These are phyloP conservation scores for Paraphoma chrysanthemicola DNA, from an alignment of 2,329 filamentous ascomycete species.

Conservation along the genomic window DNA sequence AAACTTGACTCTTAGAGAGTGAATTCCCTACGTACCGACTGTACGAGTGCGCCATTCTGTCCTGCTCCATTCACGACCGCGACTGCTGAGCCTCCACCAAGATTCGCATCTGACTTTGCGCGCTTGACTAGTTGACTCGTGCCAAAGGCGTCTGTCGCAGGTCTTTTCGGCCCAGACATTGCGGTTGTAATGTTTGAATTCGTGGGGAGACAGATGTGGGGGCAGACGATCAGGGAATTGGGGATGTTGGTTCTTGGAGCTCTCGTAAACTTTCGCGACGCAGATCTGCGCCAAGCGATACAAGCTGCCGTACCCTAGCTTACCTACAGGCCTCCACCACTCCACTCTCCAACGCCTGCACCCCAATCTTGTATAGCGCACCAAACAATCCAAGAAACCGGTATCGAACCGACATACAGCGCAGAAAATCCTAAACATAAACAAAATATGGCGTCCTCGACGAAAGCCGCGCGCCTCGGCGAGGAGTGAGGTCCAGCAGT, in stretches of 20 bases:
- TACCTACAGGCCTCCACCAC: background rate
- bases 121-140: slow-evolving; percentile 86
- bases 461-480: slow-evolving; percentile 72
- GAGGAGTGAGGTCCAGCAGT: slow-evolving; percentile 69
- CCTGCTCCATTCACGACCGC: slow-evolving; percentile 63
- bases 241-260: slow-evolving; percentile 6
- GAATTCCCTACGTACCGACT: slow-evolving; percentile 66
- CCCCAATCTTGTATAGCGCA: slow-evolving; percentile 24
- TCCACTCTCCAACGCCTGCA: slow-evolving; percentile 19
- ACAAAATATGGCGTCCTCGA: slow-evolving; percentile 53
- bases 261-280: slow-evolving; percentile 28
- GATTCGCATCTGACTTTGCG: slow-evolving; percentile 73
- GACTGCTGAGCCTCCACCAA: slow-evolving; percentile 60
- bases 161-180: slow-evolving; percentile 93
- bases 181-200: slow-evolving; percentile 19
- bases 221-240: background rate
- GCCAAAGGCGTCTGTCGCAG: slow-evolving; percentile 83
- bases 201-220: background rate
- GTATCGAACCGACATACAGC: background rate
- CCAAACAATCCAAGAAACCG: background rate
- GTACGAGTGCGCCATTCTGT: slow-evolving; percentile 69
- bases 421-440: background rate
- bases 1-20: slow-evolving; percentile 41
- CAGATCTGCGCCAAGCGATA: slow-evolving; percentile 18
- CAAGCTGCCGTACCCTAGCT: background rate